Percentiles rank a stretch among this genome's conserved stretches.
Evolutionary conservation across 2,329 filamentous ascomycete genomes (phyloP).

Genomic region (Pyrenochaeta sp.): DNA sequence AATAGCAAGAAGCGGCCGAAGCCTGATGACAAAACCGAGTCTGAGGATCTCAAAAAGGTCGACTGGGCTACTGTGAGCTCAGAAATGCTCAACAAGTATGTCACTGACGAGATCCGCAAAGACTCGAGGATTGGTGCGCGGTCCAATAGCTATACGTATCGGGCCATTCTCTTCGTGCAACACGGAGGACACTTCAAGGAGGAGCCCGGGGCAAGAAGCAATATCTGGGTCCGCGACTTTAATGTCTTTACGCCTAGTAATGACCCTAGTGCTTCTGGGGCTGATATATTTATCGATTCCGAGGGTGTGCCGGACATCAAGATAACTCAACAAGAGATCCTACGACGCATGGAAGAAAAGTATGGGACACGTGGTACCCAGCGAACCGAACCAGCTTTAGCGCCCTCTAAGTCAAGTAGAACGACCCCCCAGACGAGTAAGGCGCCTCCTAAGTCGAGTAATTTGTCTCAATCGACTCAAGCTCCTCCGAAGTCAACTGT

Average conservation of each 20-base stretch:
- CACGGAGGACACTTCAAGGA: background rate
- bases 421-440: too few species aligned
- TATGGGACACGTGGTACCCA: background rate
- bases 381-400: background rate
- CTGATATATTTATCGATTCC: background rate
- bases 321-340: background rate
- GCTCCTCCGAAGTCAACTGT: too few species aligned
- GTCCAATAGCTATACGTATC: background rate
- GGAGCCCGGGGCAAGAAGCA: background rate
- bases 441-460: too few species aligned
- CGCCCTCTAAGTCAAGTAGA: background rate
- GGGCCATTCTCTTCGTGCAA: background rate
- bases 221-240: background rate
- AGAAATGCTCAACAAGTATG: background rate
- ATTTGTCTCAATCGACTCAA: too few species aligned
- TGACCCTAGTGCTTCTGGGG: background rate
- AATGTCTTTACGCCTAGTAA: background rate
- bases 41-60: background rate
- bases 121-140: background rate
- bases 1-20: background rate
- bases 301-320: background rate
- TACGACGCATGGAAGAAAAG: background rate
- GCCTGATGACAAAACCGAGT: background rate
- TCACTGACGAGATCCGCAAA: background rate
- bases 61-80: background rate